phyloP scores from a whole-genome alignment of 2,329 filamentous ascomycete genomes.

The Alternaria triticimaculans region DNA sequence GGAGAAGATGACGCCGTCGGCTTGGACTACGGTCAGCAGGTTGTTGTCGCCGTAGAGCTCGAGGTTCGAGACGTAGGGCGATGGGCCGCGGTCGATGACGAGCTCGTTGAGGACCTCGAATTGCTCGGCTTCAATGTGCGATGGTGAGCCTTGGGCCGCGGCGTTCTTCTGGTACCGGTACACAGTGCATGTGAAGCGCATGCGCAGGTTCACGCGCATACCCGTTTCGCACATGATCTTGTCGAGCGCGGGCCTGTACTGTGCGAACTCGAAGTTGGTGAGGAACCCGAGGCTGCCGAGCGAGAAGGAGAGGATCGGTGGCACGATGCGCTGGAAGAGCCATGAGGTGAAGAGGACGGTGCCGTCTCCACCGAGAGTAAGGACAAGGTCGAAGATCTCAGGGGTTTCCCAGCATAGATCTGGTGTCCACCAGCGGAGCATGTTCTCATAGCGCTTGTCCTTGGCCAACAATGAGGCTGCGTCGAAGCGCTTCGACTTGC shows the following conservation, averaged over 20 bases:
- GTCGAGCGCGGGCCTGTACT: slow-evolving; percentile 86
- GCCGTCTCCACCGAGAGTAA: slow-evolving; percentile 85
- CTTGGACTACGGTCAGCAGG: slow-evolving; percentile 92
- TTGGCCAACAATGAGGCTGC: slow-evolving; percentile 73
- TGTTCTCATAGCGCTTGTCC: slow-evolving; percentile 77
- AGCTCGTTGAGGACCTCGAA: slow-evolving; percentile 99
- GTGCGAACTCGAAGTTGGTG: slow-evolving; percentile 85
- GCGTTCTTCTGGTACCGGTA: slow-evolving; percentile 68
- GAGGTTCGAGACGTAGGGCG: slow-evolving; percentile 94
- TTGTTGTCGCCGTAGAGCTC: slow-evolving; percentile 96
- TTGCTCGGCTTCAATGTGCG: slow-evolving; percentile 84
- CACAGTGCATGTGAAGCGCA: slow-evolving; percentile 98
- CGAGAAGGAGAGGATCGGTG: slow-evolving; percentile 83
- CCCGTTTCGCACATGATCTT: slow-evolving; percentile 91
- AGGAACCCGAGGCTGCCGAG: slow-evolving; percentile 87
- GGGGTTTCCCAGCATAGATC: slow-evolving; percentile 93
- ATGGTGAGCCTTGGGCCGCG: slow-evolving; percentile 60
- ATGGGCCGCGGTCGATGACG: slow-evolving; percentile 96
- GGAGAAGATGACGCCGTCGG: slow-evolving; percentile 96
- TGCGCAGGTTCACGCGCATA: slow-evolving; percentile 96
- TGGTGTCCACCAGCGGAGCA: slow-evolving; percentile 95
- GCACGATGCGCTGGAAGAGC: slow-evolving; percentile 90
- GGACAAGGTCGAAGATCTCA: slow-evolving; percentile 93
- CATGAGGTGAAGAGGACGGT: slow-evolving; percentile 88
- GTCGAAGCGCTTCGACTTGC: slow-evolving; percentile 86